These are phyloP conservation scores for Ceriops tagal DNA, from an alignment of 345 rosid genomes.

Conservation along the genomic window DNA sequence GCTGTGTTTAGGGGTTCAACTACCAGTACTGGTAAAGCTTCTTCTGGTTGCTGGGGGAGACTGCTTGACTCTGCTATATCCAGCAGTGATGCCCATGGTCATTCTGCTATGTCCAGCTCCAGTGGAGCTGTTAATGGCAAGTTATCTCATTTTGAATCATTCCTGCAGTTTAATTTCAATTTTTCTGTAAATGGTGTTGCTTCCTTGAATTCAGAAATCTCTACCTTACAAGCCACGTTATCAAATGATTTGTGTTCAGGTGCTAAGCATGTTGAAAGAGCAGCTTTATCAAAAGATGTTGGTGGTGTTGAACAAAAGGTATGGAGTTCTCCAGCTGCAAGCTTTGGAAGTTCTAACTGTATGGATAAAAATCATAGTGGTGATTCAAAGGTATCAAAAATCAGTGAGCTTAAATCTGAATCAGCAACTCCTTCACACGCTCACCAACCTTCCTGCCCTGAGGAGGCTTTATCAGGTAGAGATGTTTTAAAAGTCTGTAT, in stretches of 20 bases:
- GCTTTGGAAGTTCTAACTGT: conserved; percentile 16
- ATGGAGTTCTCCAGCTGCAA: conserved; percentile 23
- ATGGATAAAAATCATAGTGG: neutral
- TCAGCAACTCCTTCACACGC: neutral
- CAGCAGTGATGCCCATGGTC: conserved; percentile 24
- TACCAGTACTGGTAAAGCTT: conserved; percentile 25
- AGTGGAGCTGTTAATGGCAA: conserved; percentile 20
- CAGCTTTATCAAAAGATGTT: conserved; percentile 22
- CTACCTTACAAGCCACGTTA: conserved; percentile 22
- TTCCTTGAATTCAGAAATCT: conserved; percentile 19
- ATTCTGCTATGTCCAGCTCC: conserved; percentile 23
- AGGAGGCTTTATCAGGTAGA: neutral
- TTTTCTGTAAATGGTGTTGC: conserved; percentile 24
- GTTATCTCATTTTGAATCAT: conserved; percentile 31
- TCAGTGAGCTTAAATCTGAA: conserved; percentile 2
- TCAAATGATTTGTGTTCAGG: conserved; percentile 30
- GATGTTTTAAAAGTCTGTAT: conserved; percentile 3
- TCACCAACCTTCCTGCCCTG: neutral
- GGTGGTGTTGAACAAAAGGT: conserved; percentile 12
- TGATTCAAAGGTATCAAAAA: conserved; percentile 6
- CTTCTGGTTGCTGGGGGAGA: conserved; percentile 59
- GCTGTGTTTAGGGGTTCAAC: conserved; percentile 23
- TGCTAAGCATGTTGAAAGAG: conserved; percentile 22
- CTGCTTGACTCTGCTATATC: conserved; percentile 35
- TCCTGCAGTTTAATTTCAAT: conserved; percentile 42